A percentile compares a stretch with the other conserved stretches of the same genome.
Conservation (phyloP, 331 rosid species). For the Dryas integrifolia region DNA sequence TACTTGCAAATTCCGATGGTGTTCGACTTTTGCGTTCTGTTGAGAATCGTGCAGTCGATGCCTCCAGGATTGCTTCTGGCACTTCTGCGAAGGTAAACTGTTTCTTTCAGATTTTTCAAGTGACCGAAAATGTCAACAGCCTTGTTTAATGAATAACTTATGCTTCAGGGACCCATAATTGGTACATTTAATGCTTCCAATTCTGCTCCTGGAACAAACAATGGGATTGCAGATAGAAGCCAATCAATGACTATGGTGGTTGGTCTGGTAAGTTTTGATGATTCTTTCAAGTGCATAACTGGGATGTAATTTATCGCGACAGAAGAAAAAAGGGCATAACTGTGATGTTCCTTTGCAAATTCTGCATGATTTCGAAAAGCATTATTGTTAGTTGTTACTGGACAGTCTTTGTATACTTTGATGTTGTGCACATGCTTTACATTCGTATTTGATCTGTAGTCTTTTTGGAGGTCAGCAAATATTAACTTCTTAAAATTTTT, state of each 20-base stretch:
- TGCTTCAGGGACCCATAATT: conserved; percentile 19
- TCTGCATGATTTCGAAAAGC: background rate
- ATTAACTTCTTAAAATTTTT: background rate
- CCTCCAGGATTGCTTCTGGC: conserved; percentile 7
- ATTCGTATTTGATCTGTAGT: background rate
- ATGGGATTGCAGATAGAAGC: conserved; percentile 7
- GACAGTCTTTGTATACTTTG: background rate
- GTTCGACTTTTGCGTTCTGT: conserved; percentile 4
- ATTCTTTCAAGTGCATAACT: background rate
- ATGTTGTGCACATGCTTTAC: background rate
- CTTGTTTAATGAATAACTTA: background rate
- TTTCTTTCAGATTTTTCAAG: conserved; percentile 3
- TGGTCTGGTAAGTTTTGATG: conserved; percentile 9
- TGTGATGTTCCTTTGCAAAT: background rate
- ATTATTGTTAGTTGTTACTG: background rate
- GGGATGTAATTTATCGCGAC: background rate
- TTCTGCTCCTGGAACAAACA: conserved; percentile 8
- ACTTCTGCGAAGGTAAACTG: conserved; percentile 1
- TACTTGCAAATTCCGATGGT: conserved; percentile 28
- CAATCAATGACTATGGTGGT: background rate
- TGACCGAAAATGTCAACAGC: background rate
- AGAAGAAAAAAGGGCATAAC: background rate
- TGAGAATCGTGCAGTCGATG: conserved; percentile 15
- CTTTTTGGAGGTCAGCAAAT: background rate
- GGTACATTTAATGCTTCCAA: conserved; percentile 6